Evolutionary conservation across 306 rosid species (phyloP).

Genomic region (Acacia confusa): DNA sequence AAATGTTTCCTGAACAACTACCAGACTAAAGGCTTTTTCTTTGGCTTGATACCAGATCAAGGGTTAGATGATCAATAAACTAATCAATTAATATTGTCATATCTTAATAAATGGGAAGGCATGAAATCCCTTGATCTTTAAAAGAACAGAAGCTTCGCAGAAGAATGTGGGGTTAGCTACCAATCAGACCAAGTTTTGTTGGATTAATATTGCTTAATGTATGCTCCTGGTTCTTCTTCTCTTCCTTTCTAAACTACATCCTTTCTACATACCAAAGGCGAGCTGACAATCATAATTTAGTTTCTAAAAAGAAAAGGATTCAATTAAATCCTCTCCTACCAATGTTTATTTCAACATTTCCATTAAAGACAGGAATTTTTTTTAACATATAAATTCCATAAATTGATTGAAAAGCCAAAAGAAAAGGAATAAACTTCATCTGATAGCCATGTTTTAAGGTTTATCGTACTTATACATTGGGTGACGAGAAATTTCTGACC

Average conservation of each 20-base stretch:
- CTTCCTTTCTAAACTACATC: neutral
- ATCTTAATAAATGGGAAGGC: neutral
- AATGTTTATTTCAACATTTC: neutral
- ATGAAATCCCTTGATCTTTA: neutral
- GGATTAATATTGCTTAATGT: neutral
- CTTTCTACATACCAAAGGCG: neutral
- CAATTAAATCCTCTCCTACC: neutral
- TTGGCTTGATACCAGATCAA: neutral
- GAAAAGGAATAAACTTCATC: neutral
- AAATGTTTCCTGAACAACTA: neutral
- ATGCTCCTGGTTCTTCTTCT: neutral
- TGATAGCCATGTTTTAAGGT: neutral
- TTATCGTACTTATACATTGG: constrained; percentile 5
- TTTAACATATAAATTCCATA: neutral
- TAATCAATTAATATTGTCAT: neutral
- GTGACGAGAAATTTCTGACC: constrained; percentile 47
- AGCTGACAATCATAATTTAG: neutral
- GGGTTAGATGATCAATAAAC: neutral
- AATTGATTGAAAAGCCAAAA: neutral
- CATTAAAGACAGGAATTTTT: neutral
- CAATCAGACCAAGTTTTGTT: neutral
- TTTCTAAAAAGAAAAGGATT: neutral
- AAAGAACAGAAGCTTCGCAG: neutral
- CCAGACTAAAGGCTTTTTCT: neutral
- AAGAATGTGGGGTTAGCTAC: no score